A percentile compares a stretch with the other conserved stretches of the same genome.
Evolutionary conservation across 2,329 filamentous ascomycete species (phyloP).

Genomic region (Hymenoscyphus fructigenus): DNA sequence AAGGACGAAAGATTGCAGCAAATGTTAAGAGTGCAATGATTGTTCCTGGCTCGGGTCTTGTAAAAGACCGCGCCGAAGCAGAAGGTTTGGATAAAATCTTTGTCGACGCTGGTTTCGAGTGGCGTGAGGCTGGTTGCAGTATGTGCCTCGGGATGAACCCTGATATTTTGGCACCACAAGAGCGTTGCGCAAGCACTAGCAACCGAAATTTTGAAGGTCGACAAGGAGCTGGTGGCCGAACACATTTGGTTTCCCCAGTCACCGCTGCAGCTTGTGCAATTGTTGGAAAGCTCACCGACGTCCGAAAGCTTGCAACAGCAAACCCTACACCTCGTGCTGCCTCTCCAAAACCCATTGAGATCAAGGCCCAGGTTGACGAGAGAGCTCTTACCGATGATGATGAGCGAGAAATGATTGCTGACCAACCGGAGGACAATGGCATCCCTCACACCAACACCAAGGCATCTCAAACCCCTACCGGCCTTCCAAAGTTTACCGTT

Average conservation of each 20-base stretch:
- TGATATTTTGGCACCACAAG: conserved; percentile 87
- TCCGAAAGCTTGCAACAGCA: conserved; percentile 72
- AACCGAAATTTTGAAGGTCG: conserved; percentile 98
- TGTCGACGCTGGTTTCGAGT: conserved; percentile 88
- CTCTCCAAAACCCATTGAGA: conserved; percentile 26
- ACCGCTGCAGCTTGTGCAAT: conserved; percentile 94
- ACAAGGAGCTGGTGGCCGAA: conserved; percentile 87
- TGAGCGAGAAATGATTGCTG: conserved; percentile 53
- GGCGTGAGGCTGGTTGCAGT: conserved; percentile 96
- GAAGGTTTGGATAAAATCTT: conserved; percentile 96
- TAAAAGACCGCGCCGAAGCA: conserved; percentile 86
- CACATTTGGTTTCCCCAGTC: conserved; percentile 93
- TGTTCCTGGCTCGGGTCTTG: conserved; percentile 90
- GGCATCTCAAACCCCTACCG: conserved; percentile 51
- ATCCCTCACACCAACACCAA: conserved; percentile 63
- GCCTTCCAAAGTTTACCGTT: conserved; percentile 79
- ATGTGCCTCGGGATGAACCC: conserved; percentile 99
- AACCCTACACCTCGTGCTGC: conserved; percentile 39
- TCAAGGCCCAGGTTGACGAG: conserved; percentile 53
- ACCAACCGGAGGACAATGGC: conserved; percentile 62
- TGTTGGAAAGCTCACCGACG: conserved; percentile 86
- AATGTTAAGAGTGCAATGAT: conserved; percentile 96
- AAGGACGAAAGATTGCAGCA: conserved; percentile 80
- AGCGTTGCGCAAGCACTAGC: conserved; percentile 92
- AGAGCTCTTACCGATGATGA: conserved; percentile 50